phyloP scores from a whole-genome alignment of 2,329 filamentous ascomycete genomes.

The Colletotrichum noveboracense region DNA sequence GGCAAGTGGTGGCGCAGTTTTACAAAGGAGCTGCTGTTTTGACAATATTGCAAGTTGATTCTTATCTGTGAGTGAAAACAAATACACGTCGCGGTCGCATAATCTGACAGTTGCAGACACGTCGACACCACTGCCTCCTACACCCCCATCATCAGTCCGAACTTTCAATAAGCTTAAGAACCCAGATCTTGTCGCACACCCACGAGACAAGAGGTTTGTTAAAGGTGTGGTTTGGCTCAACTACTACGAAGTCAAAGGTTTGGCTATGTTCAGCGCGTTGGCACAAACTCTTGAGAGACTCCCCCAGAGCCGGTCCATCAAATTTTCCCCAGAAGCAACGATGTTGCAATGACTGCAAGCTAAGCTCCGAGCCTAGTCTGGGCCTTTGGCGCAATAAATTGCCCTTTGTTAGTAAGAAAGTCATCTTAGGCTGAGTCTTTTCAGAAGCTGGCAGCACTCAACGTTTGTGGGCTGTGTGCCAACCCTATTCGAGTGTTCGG shows the following conservation, averaged over 20 bases:
- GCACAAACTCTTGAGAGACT: not conserved
- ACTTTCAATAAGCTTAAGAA: not conserved
- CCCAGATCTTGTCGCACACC: not conserved
- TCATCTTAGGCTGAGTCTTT: not conserved
- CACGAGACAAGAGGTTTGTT: not conserved
- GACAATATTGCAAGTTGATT: not conserved
- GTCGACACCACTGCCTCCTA: not conserved
- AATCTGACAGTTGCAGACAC: not conserved
- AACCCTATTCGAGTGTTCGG: not conserved
- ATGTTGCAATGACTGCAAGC: fast-evolving
- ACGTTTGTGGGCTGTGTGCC: not conserved
- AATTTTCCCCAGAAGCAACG: fast-evolving
- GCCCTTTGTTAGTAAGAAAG: fast-evolving
- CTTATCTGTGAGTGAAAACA: not conserved
- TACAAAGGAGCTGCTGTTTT: not conserved
- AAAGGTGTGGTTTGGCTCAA: not conserved
- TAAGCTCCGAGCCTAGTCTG: not conserved
- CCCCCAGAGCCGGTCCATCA: not conserved
- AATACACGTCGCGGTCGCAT: not conserved
- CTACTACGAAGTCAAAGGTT: not conserved
- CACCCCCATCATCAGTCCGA: not conserved
- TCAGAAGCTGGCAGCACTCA: not conserved
- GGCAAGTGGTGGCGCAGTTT: not conserved
- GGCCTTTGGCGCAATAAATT: fast-evolving
- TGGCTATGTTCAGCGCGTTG: fast-evolving